A percentile compares a stretch with the other conserved stretches of the same genome.
Conservation (phyloP, 2,329 filamentous ascomycete genomes). For the Botrytis sinoallii region DNA sequence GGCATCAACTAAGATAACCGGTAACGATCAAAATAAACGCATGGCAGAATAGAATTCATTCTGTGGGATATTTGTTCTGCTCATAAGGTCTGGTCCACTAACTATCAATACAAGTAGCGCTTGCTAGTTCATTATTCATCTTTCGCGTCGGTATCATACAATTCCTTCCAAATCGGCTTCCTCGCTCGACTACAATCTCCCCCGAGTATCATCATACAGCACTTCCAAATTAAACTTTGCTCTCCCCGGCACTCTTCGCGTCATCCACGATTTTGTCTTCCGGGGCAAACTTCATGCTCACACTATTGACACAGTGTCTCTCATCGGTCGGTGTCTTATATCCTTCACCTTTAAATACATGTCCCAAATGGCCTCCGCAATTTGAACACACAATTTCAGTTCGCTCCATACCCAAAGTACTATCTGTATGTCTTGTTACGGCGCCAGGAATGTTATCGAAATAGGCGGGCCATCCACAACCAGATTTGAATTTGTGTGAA, state of each 20-base stretch:
- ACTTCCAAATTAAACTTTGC: slow-evolving; percentile 12
- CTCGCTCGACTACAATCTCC: not conserved
- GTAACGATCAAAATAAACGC: not conserved
- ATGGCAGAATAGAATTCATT: not conserved
- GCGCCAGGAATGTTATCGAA: slow-evolving; percentile 93
- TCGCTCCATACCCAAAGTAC: slow-evolving; percentile 73
- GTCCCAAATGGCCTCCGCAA: slow-evolving; percentile 87
- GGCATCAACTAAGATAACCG: not conserved
- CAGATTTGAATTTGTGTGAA: slow-evolving; percentile 90
- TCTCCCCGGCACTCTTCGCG: slow-evolving; percentile 39
- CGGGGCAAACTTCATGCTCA: slow-evolving; percentile 78
- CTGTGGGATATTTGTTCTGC: not conserved
- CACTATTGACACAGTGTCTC: slow-evolving; percentile 93
- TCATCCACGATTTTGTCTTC: slow-evolving; percentile 55
- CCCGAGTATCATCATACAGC: not conserved
- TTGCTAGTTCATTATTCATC: not conserved
- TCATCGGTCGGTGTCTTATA: slow-evolving; percentile 86
- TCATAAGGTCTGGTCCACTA: not conserved
- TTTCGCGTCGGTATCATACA: not conserved
- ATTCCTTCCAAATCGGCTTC: not conserved
- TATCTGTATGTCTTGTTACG: slow-evolving; percentile 77
- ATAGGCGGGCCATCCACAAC: slow-evolving; percentile 97
- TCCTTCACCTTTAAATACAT: slow-evolving; percentile 89
- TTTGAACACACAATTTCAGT: slow-evolving; percentile 94
- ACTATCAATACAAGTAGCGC: slow-evolving; percentile 6